These are phyloP conservation scores for Dendrocalamus sinicus DNA, from an alignment of 176 grass and related monocot species.

Conservation along the genomic window DNA sequence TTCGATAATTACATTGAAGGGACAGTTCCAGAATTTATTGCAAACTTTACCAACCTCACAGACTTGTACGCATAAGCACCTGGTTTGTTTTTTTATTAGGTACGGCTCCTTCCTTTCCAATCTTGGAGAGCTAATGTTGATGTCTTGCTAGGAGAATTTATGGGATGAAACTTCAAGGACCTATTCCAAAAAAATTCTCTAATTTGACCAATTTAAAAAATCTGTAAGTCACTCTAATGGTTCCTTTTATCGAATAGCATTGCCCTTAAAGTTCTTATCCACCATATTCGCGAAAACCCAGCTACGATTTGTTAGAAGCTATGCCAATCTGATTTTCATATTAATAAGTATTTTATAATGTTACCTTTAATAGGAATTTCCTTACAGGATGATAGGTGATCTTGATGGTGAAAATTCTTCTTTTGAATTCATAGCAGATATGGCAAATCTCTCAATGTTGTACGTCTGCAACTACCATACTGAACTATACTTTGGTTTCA, in stretches of 20 bases:
- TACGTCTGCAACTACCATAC: constrained; percentile 21
- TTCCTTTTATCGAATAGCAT: not conserved
- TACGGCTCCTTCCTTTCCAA: not conserved
- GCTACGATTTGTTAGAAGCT: not conserved
- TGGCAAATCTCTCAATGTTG: constrained; percentile 48
- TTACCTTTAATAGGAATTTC: not conserved
- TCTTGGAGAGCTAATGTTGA: constrained; percentile 1
- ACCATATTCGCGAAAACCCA: not conserved
- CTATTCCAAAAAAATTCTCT: constrained; percentile 53
- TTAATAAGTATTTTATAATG: constrained; percentile 1
- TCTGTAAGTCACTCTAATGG: constrained; percentile 54
- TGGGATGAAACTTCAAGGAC: constrained; percentile 59
- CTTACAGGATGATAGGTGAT: constrained; percentile 59
- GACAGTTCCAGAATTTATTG: constrained; percentile 50
- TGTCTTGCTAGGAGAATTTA: constrained; percentile 60
- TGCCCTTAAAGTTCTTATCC: not conserved
- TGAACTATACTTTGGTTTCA: not conserved
- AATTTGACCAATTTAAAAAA: constrained; percentile 49
- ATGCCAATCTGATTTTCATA: not conserved
- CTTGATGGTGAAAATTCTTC: constrained; percentile 33
- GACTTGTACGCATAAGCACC: constrained; percentile 52
- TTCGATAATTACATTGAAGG: constrained; percentile 65
- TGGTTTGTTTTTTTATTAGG: constrained; percentile 9
- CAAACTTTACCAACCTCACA: constrained; percentile 48
- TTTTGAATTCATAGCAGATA: constrained; percentile 44